These are phyloP conservation scores for Aspergillus sp. DNA, from an alignment of 2,329 filamentous ascomycete genomes.

Conservation along the genomic window DNA sequence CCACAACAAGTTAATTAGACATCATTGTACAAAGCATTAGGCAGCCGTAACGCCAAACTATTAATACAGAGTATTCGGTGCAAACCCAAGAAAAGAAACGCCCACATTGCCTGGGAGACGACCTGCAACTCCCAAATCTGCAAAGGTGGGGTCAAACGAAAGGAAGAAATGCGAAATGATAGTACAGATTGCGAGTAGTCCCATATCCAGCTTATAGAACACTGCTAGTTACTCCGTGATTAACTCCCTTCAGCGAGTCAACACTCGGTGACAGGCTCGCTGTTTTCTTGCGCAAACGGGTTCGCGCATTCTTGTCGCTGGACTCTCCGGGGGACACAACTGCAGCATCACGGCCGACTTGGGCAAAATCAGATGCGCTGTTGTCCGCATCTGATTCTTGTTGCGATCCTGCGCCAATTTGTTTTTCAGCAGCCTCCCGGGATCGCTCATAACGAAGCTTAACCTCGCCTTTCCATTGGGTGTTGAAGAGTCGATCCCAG, in stretches of 20 bases:
- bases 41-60: conserved; percentile 23
- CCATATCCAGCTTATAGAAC: conserved; percentile 32
- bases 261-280: conserved; percentile 27
- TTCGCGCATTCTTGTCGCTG: conserved; percentile 25
- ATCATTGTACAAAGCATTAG: conserved; percentile 24
- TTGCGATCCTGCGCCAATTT: conserved; percentile 50
- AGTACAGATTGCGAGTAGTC: neutral
- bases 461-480: conserved; percentile 74
- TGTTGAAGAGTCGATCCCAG: conserved; percentile 82
- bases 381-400: conserved; percentile 25
- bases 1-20: conserved; percentile 21
- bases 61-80: conserved; percentile 32
- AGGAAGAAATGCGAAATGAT: neutral
- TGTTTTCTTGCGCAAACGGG: conserved; percentile 39
- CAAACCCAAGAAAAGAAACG: conserved; percentile 15
- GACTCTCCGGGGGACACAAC: conserved; percentile 27
- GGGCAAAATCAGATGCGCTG: conserved; percentile 25
- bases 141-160: conserved; percentile 2
- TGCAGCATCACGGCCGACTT: conserved; percentile 12
- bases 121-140: conserved; percentile 30
- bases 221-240: conserved; percentile 40
- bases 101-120: conserved; percentile 26
- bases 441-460: conserved; percentile 59
- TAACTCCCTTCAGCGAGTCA: conserved; percentile 36
- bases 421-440: conserved; percentile 56